Percentiles rank a stretch among this genome's conserved stretches.
Conservation (phyloP, 2,329 filamentous ascomycete species). For the Passalora sequoiae region DNA sequence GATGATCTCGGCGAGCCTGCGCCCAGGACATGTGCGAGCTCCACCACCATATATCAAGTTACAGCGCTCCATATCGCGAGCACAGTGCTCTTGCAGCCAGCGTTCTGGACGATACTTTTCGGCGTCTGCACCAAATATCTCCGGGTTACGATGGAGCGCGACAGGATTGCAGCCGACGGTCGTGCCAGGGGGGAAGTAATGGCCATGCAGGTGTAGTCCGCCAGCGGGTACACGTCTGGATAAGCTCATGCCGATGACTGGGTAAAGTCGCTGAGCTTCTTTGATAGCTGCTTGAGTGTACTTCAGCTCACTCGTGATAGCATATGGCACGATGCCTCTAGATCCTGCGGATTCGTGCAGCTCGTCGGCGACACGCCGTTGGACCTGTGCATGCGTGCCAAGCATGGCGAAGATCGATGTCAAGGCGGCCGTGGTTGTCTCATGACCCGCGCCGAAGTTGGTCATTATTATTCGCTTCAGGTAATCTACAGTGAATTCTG, state of each 20-base stretch:
- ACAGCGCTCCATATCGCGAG: constrained; percentile 17
- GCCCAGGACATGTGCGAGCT: constrained; percentile 20
- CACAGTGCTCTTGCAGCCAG: constrained; percentile 28
- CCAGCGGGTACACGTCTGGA: constrained; percentile 36
- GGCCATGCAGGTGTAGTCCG: constrained; percentile 35
- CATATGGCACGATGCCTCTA: constrained; percentile 13
- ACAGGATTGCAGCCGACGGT: constrained; percentile 33
- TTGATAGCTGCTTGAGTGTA: constrained; percentile 43
- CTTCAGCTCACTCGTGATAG: constrained; percentile 31
- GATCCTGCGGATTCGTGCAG: neutral
- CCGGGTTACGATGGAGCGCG: constrained; percentile 31
- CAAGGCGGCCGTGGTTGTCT: constrained; percentile 17
- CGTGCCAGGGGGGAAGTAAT: constrained; percentile 31
- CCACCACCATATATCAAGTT: constrained; percentile 24
- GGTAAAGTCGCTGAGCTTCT: constrained; percentile 43
- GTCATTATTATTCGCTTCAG: constrained; percentile 20
- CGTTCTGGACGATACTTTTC: constrained; percentile 35
- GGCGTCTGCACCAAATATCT: constrained; percentile 32
- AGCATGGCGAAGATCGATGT: constrained; percentile 13
- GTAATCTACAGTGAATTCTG: constrained; percentile 14
- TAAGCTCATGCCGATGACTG: constrained; percentile 39
- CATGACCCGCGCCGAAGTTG: constrained; percentile 19
- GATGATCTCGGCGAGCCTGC: constrained; percentile 28
- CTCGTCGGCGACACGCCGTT: neutral
- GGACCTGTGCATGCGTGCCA: constrained; percentile 6